Base-by-base conservation (phyloP, 352 stramenopile species). In the Pythium scleroteichum region DNA sequence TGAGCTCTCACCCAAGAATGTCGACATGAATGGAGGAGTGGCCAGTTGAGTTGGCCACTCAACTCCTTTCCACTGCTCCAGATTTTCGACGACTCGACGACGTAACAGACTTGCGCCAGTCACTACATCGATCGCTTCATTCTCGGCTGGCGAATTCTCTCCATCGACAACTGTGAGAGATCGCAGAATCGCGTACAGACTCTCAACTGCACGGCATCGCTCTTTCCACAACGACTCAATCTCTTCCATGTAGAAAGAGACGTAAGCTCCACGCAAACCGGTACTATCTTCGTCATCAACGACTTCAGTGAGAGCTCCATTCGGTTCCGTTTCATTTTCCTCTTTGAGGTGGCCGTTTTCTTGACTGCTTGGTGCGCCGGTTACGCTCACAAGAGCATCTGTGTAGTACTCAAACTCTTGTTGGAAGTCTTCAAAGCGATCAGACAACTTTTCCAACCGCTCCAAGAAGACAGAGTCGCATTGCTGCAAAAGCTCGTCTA, bases 161-260 rank as follows among this genome's bases (percentile, higher is more conserved):
- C 48, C 40, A 16, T 14, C 38, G 9, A 20, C 23, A n/a, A 33
- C 35, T 13, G 38, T 24, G 4, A 94, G 61, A 4, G 85, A 85
- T 39, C 85, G 77, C 51, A 88, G 71, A 39, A 93, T 87, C 5
- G 82, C 76, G 40, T 89, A 73, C 29, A 94, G 73, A 55, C 89
- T 85, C 59, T 94, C 85, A 3, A 91, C 56, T 5, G 83, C 86
- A 26, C 82, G 87, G 35, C 75, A 88, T 33, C 85, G 66, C 63
- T 94, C 85, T 61, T 90, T 90, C 85, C 85, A 94, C 49, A 94
- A 66, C 26, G 71, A 66, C 53, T 93, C 78, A 67, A 94, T 86
- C 59, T 94, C 85, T 12, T 85, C 72, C 66, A 85, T 87, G 60
- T 92, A 94, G 60, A 94, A 93, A 2, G 65, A 73, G 3, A 86